These are phyloP conservation scores for Triticum monococcum DNA, from an alignment of 176 grass and related monocot species.

Conservation along the genomic window DNA sequence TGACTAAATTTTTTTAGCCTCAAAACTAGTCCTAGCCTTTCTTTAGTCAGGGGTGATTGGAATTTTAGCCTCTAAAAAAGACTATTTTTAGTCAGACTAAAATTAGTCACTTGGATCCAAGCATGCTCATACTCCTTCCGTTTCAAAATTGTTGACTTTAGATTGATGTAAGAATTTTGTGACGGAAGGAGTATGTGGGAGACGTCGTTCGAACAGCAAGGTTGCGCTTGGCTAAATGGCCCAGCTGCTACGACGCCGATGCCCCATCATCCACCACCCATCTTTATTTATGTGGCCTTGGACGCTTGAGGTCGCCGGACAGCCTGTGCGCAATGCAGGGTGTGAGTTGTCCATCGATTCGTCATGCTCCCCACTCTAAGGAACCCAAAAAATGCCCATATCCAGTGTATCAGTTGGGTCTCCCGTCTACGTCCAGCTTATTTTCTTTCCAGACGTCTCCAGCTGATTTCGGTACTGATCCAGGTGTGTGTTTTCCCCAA, in stretches of 20 bases:
- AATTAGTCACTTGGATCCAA: too few relatives aligned
- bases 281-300: not conserved
- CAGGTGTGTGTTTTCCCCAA: too few relatives aligned
- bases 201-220: not conserved
- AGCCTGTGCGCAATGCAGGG: constrained; percentile 6
- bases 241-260: not conserved
- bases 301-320: not conserved
- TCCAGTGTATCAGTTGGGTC: not conserved
- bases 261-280: not conserved
- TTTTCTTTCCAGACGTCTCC: not conserved
- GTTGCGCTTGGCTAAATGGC: not conserved
- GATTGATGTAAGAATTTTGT: too few relatives aligned
- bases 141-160: too few relatives aligned
- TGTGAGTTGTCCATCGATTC: not conserved
- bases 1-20: too few relatives aligned
- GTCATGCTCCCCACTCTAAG: not conserved
- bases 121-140: too few relatives aligned
- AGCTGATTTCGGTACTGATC: not conserved
- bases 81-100: too few relatives aligned
- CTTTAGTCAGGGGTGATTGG: too few relatives aligned
- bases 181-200: too few relatives aligned
- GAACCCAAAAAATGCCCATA: not conserved
- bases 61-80: too few relatives aligned
- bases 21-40: too few relatives aligned
- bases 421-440: not conserved